Conservation (phyloP, 176 grass and related monocot genomes). For the Aegilops longissima region DNA sequence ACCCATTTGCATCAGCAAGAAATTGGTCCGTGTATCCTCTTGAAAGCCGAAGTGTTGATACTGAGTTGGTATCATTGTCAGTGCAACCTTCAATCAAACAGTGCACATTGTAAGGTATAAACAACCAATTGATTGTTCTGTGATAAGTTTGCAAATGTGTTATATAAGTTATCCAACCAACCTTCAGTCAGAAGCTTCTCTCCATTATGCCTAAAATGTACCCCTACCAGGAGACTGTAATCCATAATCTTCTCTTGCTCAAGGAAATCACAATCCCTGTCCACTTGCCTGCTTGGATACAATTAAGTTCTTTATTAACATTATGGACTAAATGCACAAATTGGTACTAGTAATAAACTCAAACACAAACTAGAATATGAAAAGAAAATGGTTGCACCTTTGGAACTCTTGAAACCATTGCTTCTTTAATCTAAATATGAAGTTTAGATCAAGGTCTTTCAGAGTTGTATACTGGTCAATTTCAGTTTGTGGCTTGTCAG, state of each 20-base stretch:
- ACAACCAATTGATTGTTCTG: constrained; percentile 8
- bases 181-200: constrained; percentile 59
- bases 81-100: constrained; percentile 51
- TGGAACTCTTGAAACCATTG: constrained; percentile 93
- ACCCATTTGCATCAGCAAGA: constrained; percentile 74
- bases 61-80: constrained; percentile 35
- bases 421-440: constrained; percentile 89
- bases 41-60: constrained; percentile 44
- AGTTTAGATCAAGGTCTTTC: constrained; percentile 98
- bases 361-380: not conserved
- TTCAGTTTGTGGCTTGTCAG: constrained; percentile 85
- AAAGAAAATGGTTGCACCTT: constrained; percentile 57
- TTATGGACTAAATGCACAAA: not conserved
- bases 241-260: constrained; percentile 99
- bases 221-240: constrained; percentile 92
- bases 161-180: constrained; percentile 43
- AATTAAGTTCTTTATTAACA: constrained; percentile 19
- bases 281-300: constrained; percentile 77
- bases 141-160: not conserved
- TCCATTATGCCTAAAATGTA: constrained; percentile 71
- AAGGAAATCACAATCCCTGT: constrained; percentile 95
- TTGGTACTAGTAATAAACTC: not conserved
- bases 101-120: constrained; percentile 37
- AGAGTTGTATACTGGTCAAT: constrained; percentile 94
- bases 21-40: constrained; percentile 58